Percentiles rank a stretch among this genome's conserved stretches.
Conservation (phyloP, 1,139 yeast genomes). For the Taphrina flavorubra region DNA sequence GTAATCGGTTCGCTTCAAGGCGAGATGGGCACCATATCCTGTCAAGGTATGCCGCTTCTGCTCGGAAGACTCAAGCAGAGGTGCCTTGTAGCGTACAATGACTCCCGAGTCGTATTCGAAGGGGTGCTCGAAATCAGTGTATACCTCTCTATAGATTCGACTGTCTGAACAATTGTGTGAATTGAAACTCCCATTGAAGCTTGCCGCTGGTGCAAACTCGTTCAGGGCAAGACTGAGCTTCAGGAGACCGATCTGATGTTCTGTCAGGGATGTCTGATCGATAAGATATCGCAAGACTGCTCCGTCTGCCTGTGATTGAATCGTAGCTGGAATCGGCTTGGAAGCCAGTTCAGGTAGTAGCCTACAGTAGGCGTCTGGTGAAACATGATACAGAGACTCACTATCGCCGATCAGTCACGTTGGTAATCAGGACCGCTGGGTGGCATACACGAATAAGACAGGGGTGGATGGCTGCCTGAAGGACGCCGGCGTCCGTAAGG, state of each 20-base stretch:
- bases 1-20: conserved; percentile 68
- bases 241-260: conserved; percentile 26
- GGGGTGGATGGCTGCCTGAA: conserved; percentile 25
- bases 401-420: conserved; percentile 45
- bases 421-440: conserved; percentile 10
- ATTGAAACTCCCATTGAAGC: conserved; percentile 49
- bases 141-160: conserved; percentile 49
- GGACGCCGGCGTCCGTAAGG: conserved; percentile 13
- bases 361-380: conserved; percentile 59
- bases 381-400: conserved; percentile 62
- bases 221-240: conserved; percentile 47
- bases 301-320: not conserved
- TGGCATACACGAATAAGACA: conserved; percentile 7
- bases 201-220: conserved; percentile 48
- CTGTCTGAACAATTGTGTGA: conserved; percentile 55
- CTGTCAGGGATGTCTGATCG: conserved; percentile 2
- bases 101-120: conserved; percentile 5
- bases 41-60: conserved; percentile 50
- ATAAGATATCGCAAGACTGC: conserved; percentile 1
- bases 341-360: conserved; percentile 56
- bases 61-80: not conserved
- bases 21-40: conserved; percentile 72
- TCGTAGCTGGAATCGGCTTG: conserved; percentile 38
- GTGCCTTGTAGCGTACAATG: conserved; percentile 28
- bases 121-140: conserved; percentile 25